Evolutionary conservation across 2,329 filamentous ascomycete genomes (phyloP).

Genomic region (Claviceps pusilla): DNA sequence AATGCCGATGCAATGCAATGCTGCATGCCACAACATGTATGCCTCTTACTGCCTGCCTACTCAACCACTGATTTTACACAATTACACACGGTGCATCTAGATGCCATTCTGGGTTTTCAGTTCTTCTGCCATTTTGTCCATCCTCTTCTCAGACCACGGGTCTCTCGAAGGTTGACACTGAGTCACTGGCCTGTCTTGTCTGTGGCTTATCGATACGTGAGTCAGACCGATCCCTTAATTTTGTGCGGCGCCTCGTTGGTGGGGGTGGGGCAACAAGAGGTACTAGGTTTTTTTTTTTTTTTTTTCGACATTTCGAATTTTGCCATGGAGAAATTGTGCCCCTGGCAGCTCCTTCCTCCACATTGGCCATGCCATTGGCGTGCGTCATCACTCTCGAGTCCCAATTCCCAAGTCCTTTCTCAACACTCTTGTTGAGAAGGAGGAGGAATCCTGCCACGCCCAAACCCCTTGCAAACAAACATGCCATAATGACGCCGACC

Average conservation of each 20-base stretch:
- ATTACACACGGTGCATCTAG: not conserved
- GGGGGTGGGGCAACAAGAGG: not conserved
- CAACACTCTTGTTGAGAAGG: too few species aligned
- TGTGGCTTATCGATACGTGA: not conserved
- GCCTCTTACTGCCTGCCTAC: not conserved
- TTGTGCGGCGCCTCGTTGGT: not conserved
- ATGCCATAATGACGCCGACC: too few species aligned
- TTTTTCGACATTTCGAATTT: too few species aligned
- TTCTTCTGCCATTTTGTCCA: not conserved
- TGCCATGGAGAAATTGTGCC: too few species aligned
- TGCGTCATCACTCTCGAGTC: not conserved
- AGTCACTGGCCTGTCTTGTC: too few species aligned
- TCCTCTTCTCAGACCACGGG: not conserved
- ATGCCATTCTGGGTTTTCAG: not conserved
- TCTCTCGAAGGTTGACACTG: not conserved
- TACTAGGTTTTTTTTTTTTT: not conserved
- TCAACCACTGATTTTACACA: not conserved
- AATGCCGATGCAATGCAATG: not conserved
- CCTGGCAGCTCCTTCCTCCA: not conserved
- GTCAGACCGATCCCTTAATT: not conserved
- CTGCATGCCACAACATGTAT: not conserved
- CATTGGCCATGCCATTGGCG: not conserved
- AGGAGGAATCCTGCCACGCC: too few species aligned
- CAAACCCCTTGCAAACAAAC: too few species aligned
- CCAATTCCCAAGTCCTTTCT: too few species aligned